These are phyloP conservation scores for Lotmaria passim DNA, from an alignment of 208 protist genomes.

Conservation along the genomic window DNA sequence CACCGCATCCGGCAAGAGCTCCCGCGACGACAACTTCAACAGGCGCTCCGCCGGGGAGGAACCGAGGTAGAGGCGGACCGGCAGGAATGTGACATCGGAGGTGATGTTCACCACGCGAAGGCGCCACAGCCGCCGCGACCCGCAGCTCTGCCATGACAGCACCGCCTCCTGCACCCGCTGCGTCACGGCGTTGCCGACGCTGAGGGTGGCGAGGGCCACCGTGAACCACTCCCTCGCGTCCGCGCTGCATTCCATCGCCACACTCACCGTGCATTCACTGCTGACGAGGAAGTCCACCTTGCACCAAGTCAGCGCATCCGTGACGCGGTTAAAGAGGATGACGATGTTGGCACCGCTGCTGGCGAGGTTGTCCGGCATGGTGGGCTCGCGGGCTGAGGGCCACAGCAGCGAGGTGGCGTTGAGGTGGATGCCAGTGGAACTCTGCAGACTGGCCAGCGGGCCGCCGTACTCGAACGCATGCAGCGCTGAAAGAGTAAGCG, in stretches of 20 bases:
- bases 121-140: constrained; percentile 25
- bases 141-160: constrained; percentile 32
- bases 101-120: constrained; percentile 27
- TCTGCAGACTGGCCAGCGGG: constrained; percentile 25
- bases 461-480: constrained; percentile 32
- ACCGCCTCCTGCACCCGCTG: constrained; percentile 4
- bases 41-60: constrained; percentile 13
- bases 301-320: constrained; percentile 21
- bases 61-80: constrained; percentile 25
- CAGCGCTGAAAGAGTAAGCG: constrained; percentile 14
- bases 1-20: constrained; percentile 5
- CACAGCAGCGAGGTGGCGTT: constrained; percentile 24
- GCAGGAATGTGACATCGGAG: constrained; percentile 22
- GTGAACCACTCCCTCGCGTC: constrained; percentile 31
- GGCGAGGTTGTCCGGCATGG: constrained; percentile 3
- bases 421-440: constrained; percentile 16
- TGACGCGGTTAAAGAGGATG: constrained; percentile 9
- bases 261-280: constrained; percentile 13
- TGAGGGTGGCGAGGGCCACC: constrained; percentile 23
- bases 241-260: constrained; percentile 53
- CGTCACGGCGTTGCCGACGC: not conserved
- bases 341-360: constrained; percentile 21
- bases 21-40: constrained; percentile 11
- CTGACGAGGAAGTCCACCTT: constrained; percentile 22
- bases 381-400: not conserved